phyloP scores from a whole-genome alignment of 345 rosid species.

The Aurinia saxatilis region DNA sequence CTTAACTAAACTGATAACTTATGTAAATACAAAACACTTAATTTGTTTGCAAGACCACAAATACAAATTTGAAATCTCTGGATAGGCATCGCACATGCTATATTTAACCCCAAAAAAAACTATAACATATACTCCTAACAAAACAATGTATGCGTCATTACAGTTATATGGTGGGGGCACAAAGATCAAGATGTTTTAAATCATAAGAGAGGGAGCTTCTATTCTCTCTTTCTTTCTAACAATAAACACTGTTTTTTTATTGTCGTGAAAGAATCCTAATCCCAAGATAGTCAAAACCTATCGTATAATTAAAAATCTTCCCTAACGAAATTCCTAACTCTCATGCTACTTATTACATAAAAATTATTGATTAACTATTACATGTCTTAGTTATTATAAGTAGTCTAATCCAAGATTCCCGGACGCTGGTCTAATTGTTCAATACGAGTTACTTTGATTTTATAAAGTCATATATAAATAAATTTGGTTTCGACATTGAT shows the following conservation, averaged over 20 bases:
- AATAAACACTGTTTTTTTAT: neutral
- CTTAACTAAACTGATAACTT: too few relatives aligned
- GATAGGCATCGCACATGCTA: too few relatives aligned
- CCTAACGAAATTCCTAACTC: conserved; percentile 17
- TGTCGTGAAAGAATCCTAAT: conserved; percentile 4
- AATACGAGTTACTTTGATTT: too few relatives aligned
- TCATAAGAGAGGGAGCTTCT: conserved; percentile 23
- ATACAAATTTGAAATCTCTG: too few relatives aligned
- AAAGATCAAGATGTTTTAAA: neutral
- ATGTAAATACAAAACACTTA: too few relatives aligned
- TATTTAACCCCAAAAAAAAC: too few relatives aligned
- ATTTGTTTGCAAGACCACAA: too few relatives aligned
- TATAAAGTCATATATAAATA: too few relatives aligned
- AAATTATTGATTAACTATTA: neutral
- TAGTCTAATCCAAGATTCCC: conserved; percentile 25
- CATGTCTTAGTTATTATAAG: neutral
- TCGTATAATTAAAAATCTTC: neutral
- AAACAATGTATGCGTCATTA: neutral
- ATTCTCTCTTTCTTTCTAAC: conserved; percentile 22
- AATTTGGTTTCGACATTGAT: too few relatives aligned
- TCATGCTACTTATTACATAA: conserved; percentile 8
- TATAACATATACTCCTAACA: too few relatives aligned
- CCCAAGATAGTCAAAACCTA: conserved; percentile 26
- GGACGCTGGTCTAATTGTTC: conserved; percentile 20
- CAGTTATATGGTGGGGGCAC: conserved; percentile 2